Base-by-base conservation (phyloP, 2,329 filamentous ascomycete genomes). In the Trichophyton equinum region DNA sequence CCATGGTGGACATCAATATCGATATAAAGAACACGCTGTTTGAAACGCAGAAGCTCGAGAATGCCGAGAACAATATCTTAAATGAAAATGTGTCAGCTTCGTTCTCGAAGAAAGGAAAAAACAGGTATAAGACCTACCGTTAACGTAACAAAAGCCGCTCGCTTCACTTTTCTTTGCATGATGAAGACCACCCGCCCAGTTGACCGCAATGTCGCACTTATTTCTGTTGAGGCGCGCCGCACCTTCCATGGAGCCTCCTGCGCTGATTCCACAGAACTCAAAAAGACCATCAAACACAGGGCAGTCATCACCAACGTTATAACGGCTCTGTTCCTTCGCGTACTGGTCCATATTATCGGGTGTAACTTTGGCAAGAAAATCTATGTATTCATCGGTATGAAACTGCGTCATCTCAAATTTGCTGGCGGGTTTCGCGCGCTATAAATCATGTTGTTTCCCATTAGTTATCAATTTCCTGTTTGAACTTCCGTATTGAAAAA, bases 311-410 rank as follows among this genome's bases (percentile, higher is more conserved):
- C 84, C 84, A 61, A 87, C 84, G 63, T 87, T 87, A 74, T 86
- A 87, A 66, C 79, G 84, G 83, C 89, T 87, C 73, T 97, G 91
- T 73, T 99, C 94, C 68, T 91, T 88, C 67, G 86, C 83, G 71
- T 90, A 97, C 65, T 83, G 83, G 68, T 99, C 95, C 89, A 97
- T 97, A 72, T 99, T 99, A 77, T 99, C 94, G 1, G 94, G 95
- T 0, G 94, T 97, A 60, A 99, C 94, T 68, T 95, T 95, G 64
- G 83, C 82, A 49, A 87, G 77, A 69, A 87, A 87, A 61, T 87
- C 85, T 69, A 87, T 84, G 71, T 87, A 87, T 78, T 87, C 85
- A 72, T 87, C 85, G 7, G 85, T 87, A 72, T 87, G 85, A 71
- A 87, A 87, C 70, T 87, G 85, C 64, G 84, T 86, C 84, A 87